phyloP scores from a whole-genome alignment of 2,329 filamentous ascomycete genomes.

The Aspergillus intermedius region DNA sequence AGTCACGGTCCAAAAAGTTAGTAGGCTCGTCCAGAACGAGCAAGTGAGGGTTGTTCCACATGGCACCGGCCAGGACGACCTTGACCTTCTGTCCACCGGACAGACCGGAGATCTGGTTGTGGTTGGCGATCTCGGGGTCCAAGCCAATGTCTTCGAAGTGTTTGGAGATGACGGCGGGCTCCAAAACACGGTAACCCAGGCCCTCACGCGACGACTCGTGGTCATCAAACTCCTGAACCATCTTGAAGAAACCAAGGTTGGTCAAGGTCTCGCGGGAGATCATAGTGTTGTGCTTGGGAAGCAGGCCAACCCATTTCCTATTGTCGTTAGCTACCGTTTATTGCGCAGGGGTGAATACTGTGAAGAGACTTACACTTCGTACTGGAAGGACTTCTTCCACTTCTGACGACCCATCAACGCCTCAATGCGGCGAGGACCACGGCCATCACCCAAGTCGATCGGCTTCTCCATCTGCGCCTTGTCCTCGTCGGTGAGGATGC shows the following conservation, averaged over 20 bases:
- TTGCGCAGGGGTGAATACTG: not conserved
- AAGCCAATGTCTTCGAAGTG: constrained; percentile 96
- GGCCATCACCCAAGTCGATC: constrained; percentile 78
- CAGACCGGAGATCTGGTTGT: constrained; percentile 94
- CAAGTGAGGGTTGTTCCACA: constrained; percentile 99
- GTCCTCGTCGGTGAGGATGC: constrained; percentile 77
- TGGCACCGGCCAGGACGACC: constrained; percentile 89
- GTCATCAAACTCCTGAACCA: constrained; percentile 96
- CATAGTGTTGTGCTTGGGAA: constrained; percentile 90
- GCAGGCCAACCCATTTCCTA: constrained; percentile 78
- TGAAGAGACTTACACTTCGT: constrained; percentile 65
- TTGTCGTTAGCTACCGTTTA: constrained; percentile 3
- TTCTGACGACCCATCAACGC: constrained; percentile 92
- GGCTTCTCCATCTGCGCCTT: constrained; percentile 85
- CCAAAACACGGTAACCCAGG: constrained; percentile 88
- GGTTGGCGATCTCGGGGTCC: constrained; percentile 95
- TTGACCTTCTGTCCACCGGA: constrained; percentile 99
- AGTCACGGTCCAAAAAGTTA: constrained; percentile 98
- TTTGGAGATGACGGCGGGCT: constrained; percentile 90
- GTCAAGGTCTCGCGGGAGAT: constrained; percentile 87
- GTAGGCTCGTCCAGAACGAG: constrained; percentile 97
- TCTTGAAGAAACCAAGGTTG: constrained; percentile 81
- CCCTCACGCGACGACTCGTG: constrained; percentile 98
- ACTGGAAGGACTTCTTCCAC: constrained; percentile 98
- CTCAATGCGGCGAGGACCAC: constrained; percentile 70